A percentile compares a stretch with the other conserved stretches of the same genome.
These are phyloP conservation scores for Plasmodium coatneyi DNA, from an alignment of 169 alveolate species.

Conservation along the genomic window DNA sequence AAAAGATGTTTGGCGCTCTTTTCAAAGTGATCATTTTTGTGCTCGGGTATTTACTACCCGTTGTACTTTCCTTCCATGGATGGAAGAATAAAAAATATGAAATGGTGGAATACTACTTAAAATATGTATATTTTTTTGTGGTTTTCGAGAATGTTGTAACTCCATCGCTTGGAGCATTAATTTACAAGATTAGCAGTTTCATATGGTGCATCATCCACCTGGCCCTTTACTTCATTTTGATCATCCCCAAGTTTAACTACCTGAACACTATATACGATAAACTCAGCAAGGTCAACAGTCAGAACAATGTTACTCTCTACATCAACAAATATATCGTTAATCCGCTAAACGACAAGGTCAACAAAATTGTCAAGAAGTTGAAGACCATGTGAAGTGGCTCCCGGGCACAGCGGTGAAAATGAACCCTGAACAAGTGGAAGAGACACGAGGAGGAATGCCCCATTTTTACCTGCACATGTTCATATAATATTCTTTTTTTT, in stretches of 20 bases:
- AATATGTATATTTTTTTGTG: slow-evolving; percentile 39
- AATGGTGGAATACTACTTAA: slow-evolving; percentile 41
- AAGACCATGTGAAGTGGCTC: not conserved
- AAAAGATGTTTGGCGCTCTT: slow-evolving; percentile 23
- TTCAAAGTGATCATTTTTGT: slow-evolving; percentile 10
- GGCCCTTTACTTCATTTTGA: slow-evolving; percentile 21
- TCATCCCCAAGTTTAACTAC: slow-evolving; percentile 33
- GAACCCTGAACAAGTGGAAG: not conserved
- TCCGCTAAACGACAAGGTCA: slow-evolving; percentile 24
- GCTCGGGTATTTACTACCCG: slow-evolving; percentile 25
- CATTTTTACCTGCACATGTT: not conserved
- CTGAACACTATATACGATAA: slow-evolving; percentile 19
- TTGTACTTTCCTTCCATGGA: slow-evolving; percentile 40
- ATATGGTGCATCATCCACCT: slow-evolving; percentile 36
- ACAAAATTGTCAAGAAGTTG: slow-evolving; percentile 23
- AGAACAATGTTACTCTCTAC: slow-evolving; percentile 24
- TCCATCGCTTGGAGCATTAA: slow-evolving; percentile 20
- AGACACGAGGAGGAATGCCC: not conserved
- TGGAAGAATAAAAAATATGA: slow-evolving; percentile 54
- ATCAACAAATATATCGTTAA: slow-evolving; percentile 9
- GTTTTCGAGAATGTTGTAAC: slow-evolving; percentile 27
- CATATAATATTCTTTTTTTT: not conserved
- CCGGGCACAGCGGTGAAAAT: not conserved
- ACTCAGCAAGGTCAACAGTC: slow-evolving; percentile 15
- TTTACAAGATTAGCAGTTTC: slow-evolving; percentile 2